Conservation (phyloP, 306 rosid species). For the Sindora glabra region DNA sequence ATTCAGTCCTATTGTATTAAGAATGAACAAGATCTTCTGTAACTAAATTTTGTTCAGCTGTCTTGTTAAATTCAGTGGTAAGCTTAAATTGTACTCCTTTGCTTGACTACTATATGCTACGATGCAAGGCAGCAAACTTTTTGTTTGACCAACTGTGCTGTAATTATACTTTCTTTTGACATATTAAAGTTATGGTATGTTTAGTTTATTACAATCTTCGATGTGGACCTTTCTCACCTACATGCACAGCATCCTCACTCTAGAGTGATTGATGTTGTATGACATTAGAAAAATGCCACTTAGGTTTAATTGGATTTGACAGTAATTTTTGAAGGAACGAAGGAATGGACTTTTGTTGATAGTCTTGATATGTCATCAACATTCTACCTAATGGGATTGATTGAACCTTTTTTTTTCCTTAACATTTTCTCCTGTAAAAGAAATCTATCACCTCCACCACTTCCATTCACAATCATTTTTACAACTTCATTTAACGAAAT, state of each 20-base stretch:
- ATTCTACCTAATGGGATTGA: too few species aligned
- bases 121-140: conserved; percentile 8
- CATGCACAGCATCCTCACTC: not conserved
- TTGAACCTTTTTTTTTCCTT: too few species aligned
- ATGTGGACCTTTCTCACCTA: conserved; percentile 16
- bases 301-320: not conserved
- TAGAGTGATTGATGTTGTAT: conserved; percentile 10
- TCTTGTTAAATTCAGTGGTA: not conserved
- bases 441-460: too few species aligned
- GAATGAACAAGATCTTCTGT: conserved; percentile 9
- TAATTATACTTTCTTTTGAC: conserved; percentile 1
- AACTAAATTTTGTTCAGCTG: conserved; percentile 20
- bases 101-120: conserved; percentile 9
- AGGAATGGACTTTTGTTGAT: too few species aligned
- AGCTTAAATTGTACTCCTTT: conserved; percentile 14
- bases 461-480: too few species aligned
- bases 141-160: conserved; percentile 5
- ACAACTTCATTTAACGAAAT: too few species aligned
- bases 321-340: too few species aligned
- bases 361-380: too few species aligned
- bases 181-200: not conserved
- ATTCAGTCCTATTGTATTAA: not conserved
- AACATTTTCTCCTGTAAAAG: too few species aligned
- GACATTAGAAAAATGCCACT: not conserved
- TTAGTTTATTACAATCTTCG: not conserved